Evolutionary conservation across 768 basidiomycete genomes (phyloP), one percentile per base, ranked within the genome.

Genomic region (Tulasnella sp.): DNA sequence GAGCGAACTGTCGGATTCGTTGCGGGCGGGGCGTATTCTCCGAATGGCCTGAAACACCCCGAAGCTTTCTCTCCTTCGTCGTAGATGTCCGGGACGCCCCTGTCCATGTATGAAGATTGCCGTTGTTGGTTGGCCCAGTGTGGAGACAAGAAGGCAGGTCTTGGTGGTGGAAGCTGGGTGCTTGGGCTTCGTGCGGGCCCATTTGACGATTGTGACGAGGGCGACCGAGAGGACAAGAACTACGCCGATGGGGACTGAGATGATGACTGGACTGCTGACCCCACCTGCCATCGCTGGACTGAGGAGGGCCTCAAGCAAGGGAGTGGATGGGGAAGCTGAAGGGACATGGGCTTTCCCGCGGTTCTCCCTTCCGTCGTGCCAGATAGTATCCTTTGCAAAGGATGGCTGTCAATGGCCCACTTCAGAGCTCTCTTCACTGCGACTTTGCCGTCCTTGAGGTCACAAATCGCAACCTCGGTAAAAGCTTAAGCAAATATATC

Each of bases 331-430:
- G n/a, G n/a, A n/a, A n/a, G n/a, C n/a, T n/a, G n/a, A n/a, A n/a
- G n/a, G n/a, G n/a, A n/a, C n/a, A n/a, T n/a, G 73, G 73, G 38
- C 38, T 44, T 77, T 77, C 76, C 39, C 76, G 58, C 76, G 76
- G 42, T 77, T 56, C 62, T 34, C 62, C 62, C 10, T 68, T 18
- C 62, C 62, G 36, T 27, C 62, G 27, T 68, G 14, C 62, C 62
- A 68, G 24, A 21, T 52, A 14, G 42, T 44, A 44, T 44, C 6
- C 8, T 44, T 44, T 44, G 42, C 42, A 16, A 44, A 14, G 14
- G 16, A 44, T 44, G 42, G 42, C 42, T 44, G 14, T 8, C 42
- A 14, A n/a, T n/a, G n/a, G n/a, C n/a, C n/a, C n/a, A 44, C 42
- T 44, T 44, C 42, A 5, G 42, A 44, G 16, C 42, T 24, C 24